These are phyloP conservation scores for Lasiosphaeriaceae sp. DNA, from an alignment of 495 filamentous ascomycete genomes.

Conservation along the genomic window DNA sequence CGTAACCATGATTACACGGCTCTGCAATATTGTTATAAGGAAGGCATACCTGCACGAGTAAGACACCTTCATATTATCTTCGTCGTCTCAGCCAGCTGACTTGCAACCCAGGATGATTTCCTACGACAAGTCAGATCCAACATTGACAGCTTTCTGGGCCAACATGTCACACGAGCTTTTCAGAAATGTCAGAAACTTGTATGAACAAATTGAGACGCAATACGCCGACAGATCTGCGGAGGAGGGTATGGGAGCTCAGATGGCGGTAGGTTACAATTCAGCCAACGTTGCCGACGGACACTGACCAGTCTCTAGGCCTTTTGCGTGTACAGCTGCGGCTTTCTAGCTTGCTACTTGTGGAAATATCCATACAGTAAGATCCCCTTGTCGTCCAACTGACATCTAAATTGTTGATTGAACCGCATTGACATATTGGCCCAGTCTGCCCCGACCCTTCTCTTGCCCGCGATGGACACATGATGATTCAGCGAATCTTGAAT, in stretches of 20 bases:
- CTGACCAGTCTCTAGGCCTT: slow-evolving; percentile 33
- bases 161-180: slow-evolving; percentile 45
- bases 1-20: slow-evolving; percentile 44
- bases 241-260: slow-evolving; percentile 46
- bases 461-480: slow-evolving; percentile 31
- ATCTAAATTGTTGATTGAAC: neutral
- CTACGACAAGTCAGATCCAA: slow-evolving; percentile 31
- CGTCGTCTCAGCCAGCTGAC: neutral
- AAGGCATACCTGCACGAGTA: slow-evolving; percentile 47
- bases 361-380: slow-evolving; percentile 42
- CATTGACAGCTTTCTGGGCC: slow-evolving; percentile 34
- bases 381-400: neutral
- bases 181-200: slow-evolving; percentile 41
- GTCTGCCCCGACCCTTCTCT: slow-evolving; percentile 35
- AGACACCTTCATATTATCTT: slow-evolving; percentile 3
- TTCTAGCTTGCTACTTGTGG: slow-evolving; percentile 43
- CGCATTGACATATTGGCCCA: slow-evolving; percentile 3
- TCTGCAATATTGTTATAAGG: slow-evolving; percentile 49
- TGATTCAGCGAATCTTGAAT: slow-evolving; percentile 35
- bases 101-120: slow-evolving; percentile 35
- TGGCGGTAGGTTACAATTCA: slow-evolving; percentile 36
- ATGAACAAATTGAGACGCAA: slow-evolving; percentile 45
- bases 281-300: neutral
- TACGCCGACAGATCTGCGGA: slow-evolving; percentile 36
- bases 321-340: slow-evolving; percentile 48